A percentile compares a stretch with the other conserved stretches of the same genome.
These are phyloP conservation scores for Entamoeba histolytica DNA, from an alignment of 208 protist genomes.

Conservation along the genomic window DNA sequence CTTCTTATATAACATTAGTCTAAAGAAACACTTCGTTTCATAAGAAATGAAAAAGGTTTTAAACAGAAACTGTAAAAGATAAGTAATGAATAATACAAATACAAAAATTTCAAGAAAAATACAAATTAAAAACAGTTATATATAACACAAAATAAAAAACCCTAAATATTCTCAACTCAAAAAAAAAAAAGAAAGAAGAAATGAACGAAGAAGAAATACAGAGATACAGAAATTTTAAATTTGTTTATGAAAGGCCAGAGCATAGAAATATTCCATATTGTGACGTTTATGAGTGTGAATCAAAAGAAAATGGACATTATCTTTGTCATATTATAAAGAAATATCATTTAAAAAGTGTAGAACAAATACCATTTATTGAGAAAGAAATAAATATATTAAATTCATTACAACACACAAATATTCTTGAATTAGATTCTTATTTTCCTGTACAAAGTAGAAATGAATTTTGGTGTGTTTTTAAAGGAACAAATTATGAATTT, in stretches of 20 bases:
- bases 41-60: no score
- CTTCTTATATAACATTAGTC: no score
- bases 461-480: background rate
- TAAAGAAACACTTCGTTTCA: no score
- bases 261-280: background rate
- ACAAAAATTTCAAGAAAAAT: no score
- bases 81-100: no score
- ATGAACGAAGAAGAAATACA: no score
- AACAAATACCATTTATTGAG: background rate
- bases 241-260: background rate
- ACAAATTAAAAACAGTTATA: no score
- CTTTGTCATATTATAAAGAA: background rate
- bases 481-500: background rate
- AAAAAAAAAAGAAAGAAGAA: no score
- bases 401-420: background rate
- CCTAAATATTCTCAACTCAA: no score
- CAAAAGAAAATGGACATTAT: background rate
- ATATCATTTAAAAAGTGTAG: background rate
- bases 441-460: background rate
- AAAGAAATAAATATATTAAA: background rate
- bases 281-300: background rate
- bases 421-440: background rate
- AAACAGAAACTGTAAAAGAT: no score
- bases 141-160: no score
- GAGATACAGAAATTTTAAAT: background rate